Percentiles rank a stretch among this genome's conserved stretches.
These are phyloP conservation scores for Cardiosporidium cionae DNA, from an alignment of 169 alveolate genomes.

Conservation along the genomic window DNA sequence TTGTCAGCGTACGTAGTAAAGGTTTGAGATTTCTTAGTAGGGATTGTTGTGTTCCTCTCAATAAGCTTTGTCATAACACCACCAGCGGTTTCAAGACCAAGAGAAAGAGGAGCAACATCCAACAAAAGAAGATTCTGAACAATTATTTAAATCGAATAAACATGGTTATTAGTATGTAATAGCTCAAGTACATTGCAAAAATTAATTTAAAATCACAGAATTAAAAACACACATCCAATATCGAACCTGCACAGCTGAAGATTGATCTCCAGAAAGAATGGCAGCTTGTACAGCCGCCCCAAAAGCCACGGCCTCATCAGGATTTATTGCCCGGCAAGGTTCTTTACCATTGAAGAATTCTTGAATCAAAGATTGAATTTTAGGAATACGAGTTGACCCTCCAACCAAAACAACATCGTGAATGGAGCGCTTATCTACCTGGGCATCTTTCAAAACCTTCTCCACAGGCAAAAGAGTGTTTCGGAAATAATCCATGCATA, in stretches of 20 bases:
- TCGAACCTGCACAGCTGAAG: slow-evolving; percentile 41
- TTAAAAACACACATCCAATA: too few relatives aligned
- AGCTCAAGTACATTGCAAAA: too few relatives aligned
- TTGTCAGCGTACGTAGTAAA: slow-evolving; percentile 97
- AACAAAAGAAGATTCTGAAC: slow-evolving; percentile 82
- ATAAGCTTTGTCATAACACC: slow-evolving; percentile 94
- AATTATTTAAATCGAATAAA: too few relatives aligned
- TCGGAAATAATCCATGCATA: slow-evolving; percentile 88
- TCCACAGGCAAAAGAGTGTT: slow-evolving; percentile 90
- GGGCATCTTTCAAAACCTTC: slow-evolving; percentile 87
- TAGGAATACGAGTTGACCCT: slow-evolving; percentile 98
- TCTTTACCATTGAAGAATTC: slow-evolving; percentile 84
- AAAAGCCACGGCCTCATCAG: slow-evolving; percentile 99
- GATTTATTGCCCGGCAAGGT: slow-evolving; percentile 93
- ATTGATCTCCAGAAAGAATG: slow-evolving; percentile 87
- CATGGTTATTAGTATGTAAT: too few relatives aligned
- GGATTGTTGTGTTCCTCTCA: slow-evolving; percentile 95
- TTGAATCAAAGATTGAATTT: slow-evolving; percentile 83
- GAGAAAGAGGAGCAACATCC: slow-evolving; percentile 91
- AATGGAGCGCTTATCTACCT: slow-evolving; percentile 33
- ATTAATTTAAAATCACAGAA: too few relatives aligned
- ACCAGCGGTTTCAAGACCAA: slow-evolving; percentile 92
- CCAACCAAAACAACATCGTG: slow-evolving; percentile 97
- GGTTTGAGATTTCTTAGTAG: slow-evolving; percentile 94
- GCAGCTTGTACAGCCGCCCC: slow-evolving; percentile 99